Base-by-base conservation (phyloP, 441 rosid genomes). In the Syzygium malaccense region DNA sequence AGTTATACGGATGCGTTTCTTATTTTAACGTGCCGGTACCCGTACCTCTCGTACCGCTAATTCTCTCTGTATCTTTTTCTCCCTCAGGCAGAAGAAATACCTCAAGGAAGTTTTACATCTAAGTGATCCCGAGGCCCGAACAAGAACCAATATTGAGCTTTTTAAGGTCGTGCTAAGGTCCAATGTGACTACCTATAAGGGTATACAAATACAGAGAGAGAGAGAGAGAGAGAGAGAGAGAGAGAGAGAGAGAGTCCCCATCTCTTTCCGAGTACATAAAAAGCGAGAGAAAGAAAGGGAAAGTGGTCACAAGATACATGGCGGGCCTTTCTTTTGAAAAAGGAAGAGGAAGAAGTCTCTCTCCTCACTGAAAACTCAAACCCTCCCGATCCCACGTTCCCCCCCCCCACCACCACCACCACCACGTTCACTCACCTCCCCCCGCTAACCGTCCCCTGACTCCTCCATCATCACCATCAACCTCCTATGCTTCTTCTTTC, bases 301-400 rank as follows among this genome's bases (percentile, higher is more conserved):
- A 92, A 92, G 92, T 90, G 93, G 93, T 94, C 97, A 94, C 96
- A 93, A 55, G 97, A 94, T 89, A 90, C 87, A 91, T 91, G 89
- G 93, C 95, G 95, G 94, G 94, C 33, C 88, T 92, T 91, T 90
- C 95, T 92, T 94, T 95, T 92, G 92, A 94, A 93, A 90, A 68
- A 78, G 51, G 83, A 13, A 86, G 60, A 30, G 80, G 45, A 55
- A 49, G 68, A n/a, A 86, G 55, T 89, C 54, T 87, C 71, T 51
- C 64, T 91, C 57, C 78, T 87, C 86, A 87, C 87, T 88, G 71
- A 88, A 91, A 90, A 90, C 85, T 48, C 64, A 5, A 37, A 45
- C 48, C 48, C 30, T 14, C 55, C 28, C 86, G 32, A 25, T 48
- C 84, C 33, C 85, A 49, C 60, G 48, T 23, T 41, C 85, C 5